Conservation (phyloP, 164 flowering plant species). For the Malania oleifera region DNA sequence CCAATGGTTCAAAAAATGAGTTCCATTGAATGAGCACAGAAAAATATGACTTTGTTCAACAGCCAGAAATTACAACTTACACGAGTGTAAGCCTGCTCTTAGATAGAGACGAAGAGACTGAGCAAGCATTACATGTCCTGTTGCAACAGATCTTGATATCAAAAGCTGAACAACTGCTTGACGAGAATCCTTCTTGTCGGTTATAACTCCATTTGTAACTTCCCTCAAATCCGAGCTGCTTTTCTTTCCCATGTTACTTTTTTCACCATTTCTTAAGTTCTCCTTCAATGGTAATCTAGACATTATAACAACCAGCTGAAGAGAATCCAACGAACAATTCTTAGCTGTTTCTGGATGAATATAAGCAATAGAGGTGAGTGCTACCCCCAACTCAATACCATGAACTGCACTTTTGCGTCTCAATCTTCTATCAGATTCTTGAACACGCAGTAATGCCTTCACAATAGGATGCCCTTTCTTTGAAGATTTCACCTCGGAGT, state of each 20-base stretch:
- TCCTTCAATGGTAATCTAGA: slow-evolving; percentile 41
- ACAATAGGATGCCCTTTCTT: slow-evolving; percentile 18
- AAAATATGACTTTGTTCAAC: background rate
- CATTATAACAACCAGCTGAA: slow-evolving; percentile 50
- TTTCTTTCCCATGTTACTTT: slow-evolving; percentile 19
- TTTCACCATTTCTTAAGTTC: slow-evolving; percentile 27
- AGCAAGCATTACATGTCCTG: slow-evolving; percentile 86
- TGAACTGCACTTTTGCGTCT: slow-evolving; percentile 35
- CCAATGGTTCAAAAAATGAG: too few species aligned
- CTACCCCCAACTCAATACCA: slow-evolving; percentile 56
- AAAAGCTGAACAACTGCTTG: slow-evolving; percentile 55
- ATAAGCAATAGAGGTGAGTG: slow-evolving; percentile 63
- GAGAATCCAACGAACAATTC: slow-evolving; percentile 33
- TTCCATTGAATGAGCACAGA: too few species aligned
- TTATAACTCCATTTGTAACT: slow-evolving; percentile 20
- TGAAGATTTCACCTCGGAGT: slow-evolving; percentile 17
- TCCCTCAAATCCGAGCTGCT: slow-evolving; percentile 31
- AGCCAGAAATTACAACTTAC: slow-evolving; percentile 39
- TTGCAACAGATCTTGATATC: slow-evolving; percentile 59
- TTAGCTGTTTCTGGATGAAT: slow-evolving; percentile 90
- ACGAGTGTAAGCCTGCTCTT: slow-evolving; percentile 58
- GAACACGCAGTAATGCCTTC: slow-evolving; percentile 73
- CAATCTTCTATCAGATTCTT: slow-evolving; percentile 45
- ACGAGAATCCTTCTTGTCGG: slow-evolving; percentile 34
- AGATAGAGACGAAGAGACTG: slow-evolving; percentile 63